These are phyloP conservation scores for Exophiala alcalophila DNA, from an alignment of 2,329 filamentous ascomycete species.

Conservation along the genomic window DNA sequence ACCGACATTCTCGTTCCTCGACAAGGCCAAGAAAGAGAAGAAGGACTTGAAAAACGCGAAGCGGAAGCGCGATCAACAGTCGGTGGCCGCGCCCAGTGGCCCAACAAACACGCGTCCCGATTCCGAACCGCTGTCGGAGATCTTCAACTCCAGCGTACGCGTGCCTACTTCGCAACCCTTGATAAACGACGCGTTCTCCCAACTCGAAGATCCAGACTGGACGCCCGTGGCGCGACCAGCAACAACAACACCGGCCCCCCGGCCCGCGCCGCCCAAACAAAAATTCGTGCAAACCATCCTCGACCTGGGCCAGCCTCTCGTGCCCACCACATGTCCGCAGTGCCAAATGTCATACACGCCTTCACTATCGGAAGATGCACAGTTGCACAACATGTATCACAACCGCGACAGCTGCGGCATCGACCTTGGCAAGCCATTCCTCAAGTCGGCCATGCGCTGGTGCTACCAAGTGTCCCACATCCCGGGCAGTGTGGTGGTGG, in stretches of 20 bases:
- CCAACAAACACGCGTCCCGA: slow-evolving; percentile 17
- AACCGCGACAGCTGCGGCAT: slow-evolving; percentile 60
- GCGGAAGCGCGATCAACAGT: slow-evolving; percentile 39
- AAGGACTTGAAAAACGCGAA: slow-evolving; percentile 32
- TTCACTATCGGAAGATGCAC: slow-evolving; percentile 59
- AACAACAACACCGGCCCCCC: slow-evolving; percentile 14
- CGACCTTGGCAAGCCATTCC: slow-evolving; percentile 58
- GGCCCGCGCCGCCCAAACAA: slow-evolving; percentile 20
- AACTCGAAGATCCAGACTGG: slow-evolving; percentile 8
- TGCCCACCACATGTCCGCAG: slow-evolving; percentile 55
- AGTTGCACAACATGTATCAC: slow-evolving; percentile 63
- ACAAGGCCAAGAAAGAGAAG: slow-evolving; percentile 29
- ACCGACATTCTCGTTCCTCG: slow-evolving; percentile 50
- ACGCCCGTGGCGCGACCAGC: slow-evolving; percentile 12
- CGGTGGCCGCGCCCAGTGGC: slow-evolving; percentile 33
- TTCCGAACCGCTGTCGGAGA: slow-evolving; percentile 31
- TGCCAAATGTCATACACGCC: slow-evolving; percentile 68
- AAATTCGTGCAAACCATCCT: slow-evolving; percentile 59
- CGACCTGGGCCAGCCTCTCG: slow-evolving; percentile 49
- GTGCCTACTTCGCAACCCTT: slow-evolving; percentile 14
- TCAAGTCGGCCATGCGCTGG: slow-evolving; percentile 51
- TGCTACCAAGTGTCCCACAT: slow-evolving; percentile 51
- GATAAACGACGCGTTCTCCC: slow-evolving; percentile 7
- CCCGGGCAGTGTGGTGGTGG: slow-evolving; percentile 55
- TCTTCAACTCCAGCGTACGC: slow-evolving; percentile 27